Evolutionary conservation across 2,329 filamentous ascomycete genomes (phyloP), one percentile per base, ranked within the genome.

Genomic region (Nothomitra cinnamomea): DNA sequence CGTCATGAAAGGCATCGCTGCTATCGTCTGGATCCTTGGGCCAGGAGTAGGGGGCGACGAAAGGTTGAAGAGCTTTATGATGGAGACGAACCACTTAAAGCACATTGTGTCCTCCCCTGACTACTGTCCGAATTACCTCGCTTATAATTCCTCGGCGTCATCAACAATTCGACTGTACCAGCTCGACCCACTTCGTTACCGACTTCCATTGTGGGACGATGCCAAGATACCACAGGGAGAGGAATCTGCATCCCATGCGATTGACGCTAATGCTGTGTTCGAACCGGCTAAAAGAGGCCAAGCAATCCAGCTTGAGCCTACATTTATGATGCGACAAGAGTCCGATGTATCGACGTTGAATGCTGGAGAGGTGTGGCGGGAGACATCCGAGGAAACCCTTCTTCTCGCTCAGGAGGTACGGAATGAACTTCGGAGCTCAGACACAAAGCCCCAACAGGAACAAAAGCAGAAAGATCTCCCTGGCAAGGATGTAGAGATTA

Each of bases 21-120:
- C 75, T 41, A 77, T 94, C 50, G 77, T 92, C 60, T 98, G 92
- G 90, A 80, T 87, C 22, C 74, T 95, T 24, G 87, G 86, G 0
- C 72, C 75, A 3, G 80, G 76, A 2, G 73, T 96, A 13, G 70
- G 75, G 5, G 69, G 74, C 2, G 76, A 92, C 63, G 62, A 74
- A 10, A 72, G 72, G 21, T 66, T 98, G 17, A 74, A 75, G 54
- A 67, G 75, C 1, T 95, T 95, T 63, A 86, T 94, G 66, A 61
- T 74, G 25, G 72, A 76, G 36, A 76, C 79, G 58, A 64, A 71
- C 1, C 62, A 77, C 15, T 66, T 85, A 36, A 76, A 83, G 63
- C 92, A 98, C 65, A 71, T 90, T 45, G 74, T 98, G 15, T 85
- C 87, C 17, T 82, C 87, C 1, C 67, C 75, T 2, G 87, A 94